phyloP scores from a whole-genome alignment of 1,139 yeast species.

The Yarrowia galli region DNA sequence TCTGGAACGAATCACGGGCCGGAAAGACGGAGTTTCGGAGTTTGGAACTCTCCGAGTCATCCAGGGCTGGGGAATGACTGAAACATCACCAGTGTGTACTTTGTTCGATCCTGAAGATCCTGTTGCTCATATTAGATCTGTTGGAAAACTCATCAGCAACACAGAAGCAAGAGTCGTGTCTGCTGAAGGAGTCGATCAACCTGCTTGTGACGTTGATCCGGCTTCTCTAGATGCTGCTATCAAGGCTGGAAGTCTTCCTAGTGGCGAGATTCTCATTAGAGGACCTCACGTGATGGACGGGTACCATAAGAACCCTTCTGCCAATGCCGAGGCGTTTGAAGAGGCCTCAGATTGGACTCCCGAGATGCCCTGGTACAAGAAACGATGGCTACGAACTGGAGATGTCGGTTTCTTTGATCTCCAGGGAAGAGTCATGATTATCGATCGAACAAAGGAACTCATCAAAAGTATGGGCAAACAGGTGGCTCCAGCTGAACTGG shows the following conservation, averaged over 20 bases:
- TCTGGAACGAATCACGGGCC: slow-evolving; percentile 42
- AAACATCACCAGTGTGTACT: slow-evolving; percentile 51
- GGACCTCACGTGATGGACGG: slow-evolving; percentile 73
- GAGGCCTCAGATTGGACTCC: slow-evolving; percentile 49
- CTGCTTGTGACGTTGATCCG: slow-evolving; percentile 57
- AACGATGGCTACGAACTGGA: slow-evolving; percentile 76
- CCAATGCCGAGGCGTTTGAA: slow-evolving; percentile 62
- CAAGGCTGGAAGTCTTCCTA: slow-evolving; percentile 1
- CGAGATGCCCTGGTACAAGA: slow-evolving; percentile 14
- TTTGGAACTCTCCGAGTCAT: slow-evolving; percentile 41
- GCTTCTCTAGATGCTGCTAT: slow-evolving; percentile 2
- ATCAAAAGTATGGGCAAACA: slow-evolving; percentile 86
- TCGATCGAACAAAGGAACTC: slow-evolving; percentile 81
- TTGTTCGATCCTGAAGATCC: slow-evolving; percentile 41
- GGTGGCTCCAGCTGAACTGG: slow-evolving; percentile 81
- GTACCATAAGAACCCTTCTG: slow-evolving; percentile 64
- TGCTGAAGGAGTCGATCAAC: slow-evolving; percentile 57
- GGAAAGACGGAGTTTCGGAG: slow-evolving; percentile 11
- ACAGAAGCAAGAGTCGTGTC: slow-evolving; percentile 57
- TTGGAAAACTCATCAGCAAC: slow-evolving; percentile 58
- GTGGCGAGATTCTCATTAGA: slow-evolving; percentile 68
- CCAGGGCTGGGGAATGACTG: slow-evolving; percentile 81
- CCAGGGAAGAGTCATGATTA: slow-evolving; percentile 64
- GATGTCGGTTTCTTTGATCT: slow-evolving; percentile 67
- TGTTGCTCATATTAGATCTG: slow-evolving; percentile 49